Base-by-base conservation (phyloP, 2,329 filamentous ascomycete genomes). In the Nothopassalora personata region DNA sequence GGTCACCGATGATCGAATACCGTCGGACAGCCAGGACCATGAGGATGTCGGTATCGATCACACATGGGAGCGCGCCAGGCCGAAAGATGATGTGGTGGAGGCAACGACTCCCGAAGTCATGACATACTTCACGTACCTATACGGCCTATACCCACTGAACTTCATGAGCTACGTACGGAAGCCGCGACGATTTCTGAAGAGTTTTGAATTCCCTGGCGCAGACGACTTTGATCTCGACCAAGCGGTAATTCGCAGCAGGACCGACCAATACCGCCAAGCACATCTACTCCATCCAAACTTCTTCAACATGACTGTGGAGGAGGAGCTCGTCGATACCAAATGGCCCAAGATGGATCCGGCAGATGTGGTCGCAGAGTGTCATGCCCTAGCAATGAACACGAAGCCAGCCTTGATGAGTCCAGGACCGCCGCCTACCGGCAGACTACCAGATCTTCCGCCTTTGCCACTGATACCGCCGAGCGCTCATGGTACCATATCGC, bases 101-200 rank as follows among this genome's bases (percentile, higher is more conserved):
- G 79, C 81, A 5, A 77, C 81, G 3, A 83, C 90, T 2, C 84
- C 86, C 5, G 86, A 90, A 60, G 79, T 93, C 1, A 75, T 86
- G 55, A 84, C 86, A 66, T 92, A 90, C 72, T 94, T 91, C 67
- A 92, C 89, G 2, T 87, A 91, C 28, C 79, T 94, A 0, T 94
- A 94, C 66, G 90, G 90, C 0, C 76, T 94, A 4, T 94, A 93
- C 64, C 90, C 90, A 1, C 83, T 93, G 69, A 93, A 93, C 71
- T 91, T 94, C 66, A 88, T 91, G 83, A 88, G 87, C 72, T 94
- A 93, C 70, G 88, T 94, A 62, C 83, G 89, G 58, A 93, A 93
- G 69, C 89, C 90, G 3, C 85, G 91, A 65, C 84, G 87, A 63
- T 93, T 89, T 69, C 77, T 94, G 9, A 86, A 90, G 50, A 86